Conservation (phyloP, 1,284 basidiomycete species). For the Hemileia vastatrix region DNA sequence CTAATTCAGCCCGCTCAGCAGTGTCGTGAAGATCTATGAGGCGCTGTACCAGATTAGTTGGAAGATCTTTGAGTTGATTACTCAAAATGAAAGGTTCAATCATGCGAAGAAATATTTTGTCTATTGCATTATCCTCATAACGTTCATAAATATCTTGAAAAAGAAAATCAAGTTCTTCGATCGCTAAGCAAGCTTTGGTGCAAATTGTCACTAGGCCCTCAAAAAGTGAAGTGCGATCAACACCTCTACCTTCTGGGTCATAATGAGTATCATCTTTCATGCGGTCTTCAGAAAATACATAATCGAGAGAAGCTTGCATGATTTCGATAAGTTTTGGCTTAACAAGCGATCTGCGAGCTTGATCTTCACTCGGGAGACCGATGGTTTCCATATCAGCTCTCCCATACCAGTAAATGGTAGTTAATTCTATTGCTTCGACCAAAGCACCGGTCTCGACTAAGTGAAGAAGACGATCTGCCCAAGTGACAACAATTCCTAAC, state of each 20-base stretch:
- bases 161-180: constrained; percentile 70
- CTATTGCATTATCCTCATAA: constrained; percentile 75
- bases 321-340: constrained; percentile 69
- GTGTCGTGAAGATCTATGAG: constrained; percentile 65
- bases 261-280: constrained; percentile 79
- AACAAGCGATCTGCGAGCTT: constrained; percentile 57
- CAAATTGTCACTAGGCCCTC: constrained; percentile 74
- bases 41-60: constrained; percentile 64
- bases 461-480: constrained; percentile 83
- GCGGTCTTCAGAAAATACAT: constrained; percentile 88
- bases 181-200: constrained; percentile 68
- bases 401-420: constrained; percentile 72
- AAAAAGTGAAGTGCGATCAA: constrained; percentile 81
- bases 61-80: constrained; percentile 61
- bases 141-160: constrained; percentile 87
- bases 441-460: constrained; percentile 80
- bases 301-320: constrained; percentile 75
- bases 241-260: constrained; percentile 72
- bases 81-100: constrained; percentile 76
- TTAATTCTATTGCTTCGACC: constrained; percentile 75
- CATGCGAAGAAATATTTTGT: constrained; percentile 72
- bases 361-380: constrained; percentile 63
- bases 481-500: constrained; percentile 79
- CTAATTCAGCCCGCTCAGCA: constrained; percentile 59
- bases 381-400: constrained; percentile 75